Conservation (phyloP, 345 rosid species). For the Salix brachista region DNA sequence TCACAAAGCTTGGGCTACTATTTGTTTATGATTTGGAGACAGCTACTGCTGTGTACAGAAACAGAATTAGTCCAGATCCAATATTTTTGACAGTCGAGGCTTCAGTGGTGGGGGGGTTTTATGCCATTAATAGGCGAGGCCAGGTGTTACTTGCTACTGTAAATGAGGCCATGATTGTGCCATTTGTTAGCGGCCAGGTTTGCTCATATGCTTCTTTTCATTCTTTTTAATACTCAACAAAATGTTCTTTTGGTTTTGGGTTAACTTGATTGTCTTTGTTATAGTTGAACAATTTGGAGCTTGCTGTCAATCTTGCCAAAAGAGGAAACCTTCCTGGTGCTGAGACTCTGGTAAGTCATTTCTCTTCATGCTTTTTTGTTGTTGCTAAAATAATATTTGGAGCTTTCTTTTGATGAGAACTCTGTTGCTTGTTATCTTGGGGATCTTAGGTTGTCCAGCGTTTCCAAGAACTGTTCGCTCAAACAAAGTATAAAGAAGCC, state of each 20-base stretch:
- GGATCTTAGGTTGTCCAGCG: constrained; percentile 86
- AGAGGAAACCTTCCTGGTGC: constrained; percentile 99
- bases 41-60: constrained; percentile 94
- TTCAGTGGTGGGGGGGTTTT: constrained; percentile 82
- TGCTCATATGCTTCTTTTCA: constrained; percentile 17
- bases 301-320: constrained; percentile 96
- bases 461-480: constrained; percentile 95
- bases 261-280: constrained; percentile 2
- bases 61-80: constrained; percentile 97
- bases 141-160: constrained; percentile 63
- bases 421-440: background rate
- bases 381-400: background rate
- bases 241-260: background rate
- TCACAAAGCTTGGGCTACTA: constrained; percentile 94
- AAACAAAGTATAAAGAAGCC: constrained; percentile 97
- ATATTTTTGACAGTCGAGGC: constrained; percentile 98
- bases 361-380: background rate
- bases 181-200: constrained; percentile 98
- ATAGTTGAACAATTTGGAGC: constrained; percentile 95
- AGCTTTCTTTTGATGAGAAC: background rate
- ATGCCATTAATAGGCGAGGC: constrained; percentile 80
- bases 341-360: constrained; percentile 73
- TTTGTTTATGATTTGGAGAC: constrained; percentile 99
- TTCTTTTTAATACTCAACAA: background rate
- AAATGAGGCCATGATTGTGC: constrained; percentile 88